These are phyloP conservation scores for Paecilomyces variotii DNA, from an alignment of 2,329 filamentous ascomycete species.

Conservation along the genomic window DNA sequence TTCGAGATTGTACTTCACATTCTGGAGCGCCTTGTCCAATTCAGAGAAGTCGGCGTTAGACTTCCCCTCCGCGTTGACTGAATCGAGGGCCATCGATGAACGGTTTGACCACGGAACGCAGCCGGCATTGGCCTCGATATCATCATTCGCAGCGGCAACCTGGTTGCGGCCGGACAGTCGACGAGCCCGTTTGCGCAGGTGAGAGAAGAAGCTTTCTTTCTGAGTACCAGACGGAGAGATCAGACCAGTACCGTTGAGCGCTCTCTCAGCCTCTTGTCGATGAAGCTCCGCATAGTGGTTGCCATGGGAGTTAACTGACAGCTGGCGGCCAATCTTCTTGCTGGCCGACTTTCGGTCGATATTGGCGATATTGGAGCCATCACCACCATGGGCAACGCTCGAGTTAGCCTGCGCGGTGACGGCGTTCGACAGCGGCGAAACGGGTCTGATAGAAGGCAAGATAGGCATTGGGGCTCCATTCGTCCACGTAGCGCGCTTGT, in stretches of 20 bases:
- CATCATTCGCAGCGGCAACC: slow-evolving; percentile 71
- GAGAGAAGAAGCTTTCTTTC: slow-evolving; percentile 97
- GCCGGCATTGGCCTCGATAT: slow-evolving; percentile 86
- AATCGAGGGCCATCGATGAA: slow-evolving; percentile 72
- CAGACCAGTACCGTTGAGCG: slow-evolving; percentile 72
- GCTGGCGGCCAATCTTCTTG: slow-evolving; percentile 91
- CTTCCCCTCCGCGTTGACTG: slow-evolving; percentile 40
- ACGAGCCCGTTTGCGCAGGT: slow-evolving; percentile 85
- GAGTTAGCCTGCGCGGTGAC: slow-evolving; percentile 82
- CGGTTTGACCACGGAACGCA: slow-evolving; percentile 85
- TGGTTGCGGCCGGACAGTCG: slow-evolving; percentile 88
- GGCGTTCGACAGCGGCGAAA: slow-evolving; percentile 91
- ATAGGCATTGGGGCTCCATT: slow-evolving; percentile 90
- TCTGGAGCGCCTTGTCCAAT: slow-evolving; percentile 54
- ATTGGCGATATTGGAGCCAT: slow-evolving; percentile 24
- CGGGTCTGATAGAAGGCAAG: slow-evolving; percentile 83
- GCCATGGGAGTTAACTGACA: slow-evolving; percentile 84
- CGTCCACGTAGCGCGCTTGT: slow-evolving; percentile 89
- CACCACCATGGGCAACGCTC: slow-evolving; percentile 48
- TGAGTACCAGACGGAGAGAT: slow-evolving; percentile 70
- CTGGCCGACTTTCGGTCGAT: slow-evolving; percentile 52
- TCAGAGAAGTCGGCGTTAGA: slow-evolving; percentile 49
- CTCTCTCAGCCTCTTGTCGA: slow-evolving; percentile 82
- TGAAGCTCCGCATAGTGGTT: slow-evolving; percentile 90
- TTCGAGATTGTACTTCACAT: slow-evolving; percentile 52